A percentile compares a stretch with the other conserved stretches of the same genome.
Conservation (phyloP, 441 rosid species). For the Theobroma grandiflorum region DNA sequence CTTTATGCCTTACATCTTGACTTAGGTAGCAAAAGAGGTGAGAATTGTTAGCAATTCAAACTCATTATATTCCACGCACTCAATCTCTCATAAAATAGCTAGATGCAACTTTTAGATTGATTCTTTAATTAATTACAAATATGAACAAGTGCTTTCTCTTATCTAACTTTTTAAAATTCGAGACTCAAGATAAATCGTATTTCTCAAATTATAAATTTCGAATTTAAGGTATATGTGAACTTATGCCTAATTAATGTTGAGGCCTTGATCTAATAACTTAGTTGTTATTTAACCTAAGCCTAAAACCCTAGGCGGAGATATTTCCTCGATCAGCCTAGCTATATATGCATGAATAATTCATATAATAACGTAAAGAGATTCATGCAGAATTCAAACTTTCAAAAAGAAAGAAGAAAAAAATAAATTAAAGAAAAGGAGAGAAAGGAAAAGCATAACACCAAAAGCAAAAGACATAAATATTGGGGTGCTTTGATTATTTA, state of each 20-base stretch:
- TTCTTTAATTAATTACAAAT: neutral
- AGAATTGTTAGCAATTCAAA: no score
- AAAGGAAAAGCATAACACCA: conserved; percentile 13
- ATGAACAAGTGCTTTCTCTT: neutral
- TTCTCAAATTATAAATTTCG: neutral
- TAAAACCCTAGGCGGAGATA: neutral
- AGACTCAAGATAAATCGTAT: neutral
- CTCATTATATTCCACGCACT: no score
- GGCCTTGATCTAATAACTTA: neutral
- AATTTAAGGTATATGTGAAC: neutral
- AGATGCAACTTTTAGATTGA: neutral
- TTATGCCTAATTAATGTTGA: neutral
- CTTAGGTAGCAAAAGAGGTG: no score
- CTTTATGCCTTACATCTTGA: no score
- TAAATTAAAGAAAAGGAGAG: neutral
- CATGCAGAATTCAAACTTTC: neutral
- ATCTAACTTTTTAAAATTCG: neutral
- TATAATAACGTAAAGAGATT: neutral
- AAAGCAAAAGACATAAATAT: conserved; percentile 36
- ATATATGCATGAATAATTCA: neutral
- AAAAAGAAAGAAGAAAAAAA: neutral
- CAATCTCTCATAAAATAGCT: neutral
- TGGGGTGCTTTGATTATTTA: conserved; percentile 20
- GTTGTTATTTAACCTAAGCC: neutral
- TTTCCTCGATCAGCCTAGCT: neutral